A percentile compares a stretch with the other conserved stretches of the same genome.
Conservation (phyloP, 2,329 filamentous ascomycete genomes). For the Didymella keratinophila region DNA sequence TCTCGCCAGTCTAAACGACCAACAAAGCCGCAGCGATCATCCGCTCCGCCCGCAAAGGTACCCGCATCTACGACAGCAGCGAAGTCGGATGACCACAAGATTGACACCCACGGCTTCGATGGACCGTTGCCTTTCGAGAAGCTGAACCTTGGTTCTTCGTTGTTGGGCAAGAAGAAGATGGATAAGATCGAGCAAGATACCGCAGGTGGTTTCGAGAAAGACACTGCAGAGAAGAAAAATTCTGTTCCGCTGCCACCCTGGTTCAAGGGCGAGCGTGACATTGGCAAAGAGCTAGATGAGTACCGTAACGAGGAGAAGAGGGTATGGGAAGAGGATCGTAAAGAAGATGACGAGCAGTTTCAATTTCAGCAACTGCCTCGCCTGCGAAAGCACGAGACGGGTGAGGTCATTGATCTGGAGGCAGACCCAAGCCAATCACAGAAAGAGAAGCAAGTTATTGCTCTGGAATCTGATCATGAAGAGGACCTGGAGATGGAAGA, state of each 20-base stretch:
- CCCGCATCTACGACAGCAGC: constrained; percentile 31
- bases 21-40: constrained; percentile 43
- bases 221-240: constrained; percentile 50
- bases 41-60: constrained; percentile 31
- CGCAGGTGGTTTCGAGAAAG: constrained; percentile 72
- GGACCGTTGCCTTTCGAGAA: constrained; percentile 91
- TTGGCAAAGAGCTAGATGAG: constrained; percentile 62
- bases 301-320: constrained; percentile 54
- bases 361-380: constrained; percentile 69
- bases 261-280: constrained; percentile 67
- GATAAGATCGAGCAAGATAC: constrained; percentile 61
- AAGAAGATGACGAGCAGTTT: constrained; percentile 64
- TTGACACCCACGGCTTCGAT: constrained; percentile 68
- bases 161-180: constrained; percentile 61
- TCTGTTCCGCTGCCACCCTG: constrained; percentile 76
- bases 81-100: constrained; percentile 36
- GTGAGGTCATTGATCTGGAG: constrained; percentile 58
- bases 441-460: constrained; percentile 62
- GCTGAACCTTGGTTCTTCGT: constrained; percentile 72
- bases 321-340: constrained; percentile 64
- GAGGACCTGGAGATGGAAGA: constrained; percentile 50
- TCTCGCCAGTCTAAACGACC: constrained; percentile 64
- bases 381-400: constrained; percentile 63
- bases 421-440: constrained; percentile 52
- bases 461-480: constrained; percentile 69